Evolutionary conservation across 208 protist genomes (phyloP), one percentile per base, ranked within the genome.

Genomic region (Trypanosoma melophagium): DNA sequence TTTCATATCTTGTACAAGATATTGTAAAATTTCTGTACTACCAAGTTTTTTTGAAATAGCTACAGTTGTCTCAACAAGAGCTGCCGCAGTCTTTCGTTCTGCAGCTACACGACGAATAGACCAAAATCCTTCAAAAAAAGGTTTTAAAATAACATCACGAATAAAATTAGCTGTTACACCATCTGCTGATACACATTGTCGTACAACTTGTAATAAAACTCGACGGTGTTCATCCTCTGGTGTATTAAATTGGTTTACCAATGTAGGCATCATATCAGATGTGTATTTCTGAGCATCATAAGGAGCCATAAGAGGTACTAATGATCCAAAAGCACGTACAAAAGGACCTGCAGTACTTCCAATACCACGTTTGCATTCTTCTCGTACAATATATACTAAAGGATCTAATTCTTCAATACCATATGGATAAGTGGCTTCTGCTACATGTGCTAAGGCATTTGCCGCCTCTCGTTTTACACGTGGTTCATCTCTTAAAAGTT

Each of bases 201-300:
- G 97, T 21, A 99, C 95, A 0, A 99, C 98, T 60, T 98, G 98
- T 21, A 99, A 86, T 50, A 99, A 89, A 67, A 99, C 99, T 76
- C 98, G 98, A 65, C 99, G 99, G 90, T 99, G 99, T 79, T 99
- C 98, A 60, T 99, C 97, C 73, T 99, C 98, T 13, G 97, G 97
- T 13, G 84, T 93, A 60, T 79, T 87, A 76, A 98, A 97, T 65
- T 97, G 85, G 54, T 87, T 91, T 49, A 99, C 93, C 4, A 99
- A 80, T 50, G 92, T 95, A 7, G 83, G 70, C 89, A 99, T 98
- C 72, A 99, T 96, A 51, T 92, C 93, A 58, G 93, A 93, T 0
- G 98, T 99, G 77, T 99, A 99, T 58, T 94, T 92, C 44, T 89
- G 84, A 12, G 98, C 98, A 64, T 99, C 92, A 57, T 98, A 92